These are phyloP conservation scores for Pichia sp. DNA, from an alignment of 1,139 yeast species.

Conservation along the genomic window DNA sequence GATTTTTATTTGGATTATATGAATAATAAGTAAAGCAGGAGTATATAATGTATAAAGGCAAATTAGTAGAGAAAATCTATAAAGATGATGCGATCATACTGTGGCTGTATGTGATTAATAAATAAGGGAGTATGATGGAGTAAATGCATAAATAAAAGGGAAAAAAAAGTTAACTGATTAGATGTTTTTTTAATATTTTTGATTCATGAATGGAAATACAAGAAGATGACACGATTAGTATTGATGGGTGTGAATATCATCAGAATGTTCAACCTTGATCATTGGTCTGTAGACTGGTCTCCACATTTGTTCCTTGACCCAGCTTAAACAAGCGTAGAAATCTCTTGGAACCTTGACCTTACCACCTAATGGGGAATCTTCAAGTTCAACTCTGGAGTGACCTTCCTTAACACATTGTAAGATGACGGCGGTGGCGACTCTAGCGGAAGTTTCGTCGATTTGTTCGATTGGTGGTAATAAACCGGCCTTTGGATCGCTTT, in stretches of 20 bases:
- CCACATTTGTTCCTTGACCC: constrained; percentile 98
- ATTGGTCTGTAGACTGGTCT: constrained; percentile 86
- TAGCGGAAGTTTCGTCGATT: constrained; percentile 83
- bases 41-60: not conserved
- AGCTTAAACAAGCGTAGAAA: constrained; percentile 71
- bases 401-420: constrained; percentile 87
- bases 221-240: constrained; percentile 34
- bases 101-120: too few relatives aligned
- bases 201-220: too few relatives aligned
- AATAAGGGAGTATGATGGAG: too few relatives aligned
- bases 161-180: too few relatives aligned
- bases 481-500: constrained; percentile 78
- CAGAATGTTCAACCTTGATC: constrained; percentile 71
- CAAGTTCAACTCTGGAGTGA: constrained; percentile 64
- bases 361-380: constrained; percentile 55
- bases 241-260: constrained; percentile 73
- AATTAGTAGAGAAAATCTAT: too few relatives aligned
- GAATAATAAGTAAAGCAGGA: not conserved
- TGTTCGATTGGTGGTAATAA: constrained; percentile 84
- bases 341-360: constrained; percentile 78
- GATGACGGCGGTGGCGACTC: constrained; percentile 91
- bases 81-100: too few relatives aligned
- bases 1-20: too few relatives aligned
- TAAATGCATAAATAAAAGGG: not conserved
- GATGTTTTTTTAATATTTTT: too few relatives aligned